Evolutionary conservation across 257 asterid genomes (phyloP).

Genomic region (Osmanthus fragrans): DNA sequence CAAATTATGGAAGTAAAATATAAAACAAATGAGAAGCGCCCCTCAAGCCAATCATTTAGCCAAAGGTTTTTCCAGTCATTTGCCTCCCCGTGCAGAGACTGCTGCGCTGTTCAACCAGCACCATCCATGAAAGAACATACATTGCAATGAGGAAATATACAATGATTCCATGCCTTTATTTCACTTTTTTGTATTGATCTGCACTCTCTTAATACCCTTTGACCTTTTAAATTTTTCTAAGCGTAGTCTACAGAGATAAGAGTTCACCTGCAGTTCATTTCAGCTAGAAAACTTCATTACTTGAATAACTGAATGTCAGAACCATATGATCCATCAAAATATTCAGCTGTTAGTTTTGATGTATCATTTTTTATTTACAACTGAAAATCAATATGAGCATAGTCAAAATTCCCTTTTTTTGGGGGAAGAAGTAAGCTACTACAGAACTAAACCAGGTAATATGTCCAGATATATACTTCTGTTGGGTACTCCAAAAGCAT

Average conservation of each 20-base stretch:
- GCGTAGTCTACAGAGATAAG: conserved; percentile 10
- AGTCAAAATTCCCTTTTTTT: neutral
- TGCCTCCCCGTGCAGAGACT: conserved; percentile 48
- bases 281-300: neutral
- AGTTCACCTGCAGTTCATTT: neutral
- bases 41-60: conserved; percentile 37
- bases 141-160: conserved; percentile 22
- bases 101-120: conserved; percentile 37
- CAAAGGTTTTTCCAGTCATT: conserved; percentile 46
- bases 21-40: conserved; percentile 31
- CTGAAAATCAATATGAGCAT: conserved; percentile 10
- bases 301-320: neutral
- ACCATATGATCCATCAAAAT: conserved; percentile 7
- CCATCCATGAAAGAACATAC: conserved; percentile 25
- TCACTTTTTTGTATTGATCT: neutral
- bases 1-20: conserved; percentile 19
- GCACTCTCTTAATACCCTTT: conserved; percentile 6
- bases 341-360: neutral
- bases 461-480: neutral
- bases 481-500: neutral
- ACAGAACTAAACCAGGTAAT: neutral
- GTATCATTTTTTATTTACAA: neutral
- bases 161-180: conserved; percentile 12
- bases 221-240: conserved; percentile 2
- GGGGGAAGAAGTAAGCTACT: neutral